Evolutionary conservation across 1,284 basidiomycete genomes (phyloP).

Genomic region (Bjerkandera adusta): DNA sequence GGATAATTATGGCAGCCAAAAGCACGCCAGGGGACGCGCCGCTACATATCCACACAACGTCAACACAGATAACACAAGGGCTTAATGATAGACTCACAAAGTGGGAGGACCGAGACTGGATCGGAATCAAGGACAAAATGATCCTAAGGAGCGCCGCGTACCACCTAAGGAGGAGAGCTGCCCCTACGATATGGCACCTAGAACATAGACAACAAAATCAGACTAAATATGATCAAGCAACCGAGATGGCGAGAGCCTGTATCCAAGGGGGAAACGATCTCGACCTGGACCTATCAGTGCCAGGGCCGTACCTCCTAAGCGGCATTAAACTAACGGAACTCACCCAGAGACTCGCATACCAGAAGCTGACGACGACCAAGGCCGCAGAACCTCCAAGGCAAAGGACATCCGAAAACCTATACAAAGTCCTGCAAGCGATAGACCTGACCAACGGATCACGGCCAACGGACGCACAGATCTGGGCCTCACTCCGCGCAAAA

Average conservation of each 20-base stretch:
- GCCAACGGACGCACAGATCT: constrained; percentile 6
- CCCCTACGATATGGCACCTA: constrained; percentile 18
- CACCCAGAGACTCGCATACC: constrained; percentile 26
- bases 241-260: background rate
- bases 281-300: no score
- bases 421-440: no score
- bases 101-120: constrained; percentile 15
- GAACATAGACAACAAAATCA: constrained; percentile 21
- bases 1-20: background rate
- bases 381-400: background rate
- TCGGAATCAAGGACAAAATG: constrained; percentile 5
- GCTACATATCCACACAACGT: constrained; percentile 9
- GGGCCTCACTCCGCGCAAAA: constrained; percentile 16
- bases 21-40: background rate
- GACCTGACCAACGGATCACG: background rate
- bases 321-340: constrained; percentile 22
- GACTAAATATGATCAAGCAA: constrained; percentile 19
- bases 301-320: background rate
- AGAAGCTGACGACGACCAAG: constrained; percentile 15
- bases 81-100: background rate
- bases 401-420: background rate
- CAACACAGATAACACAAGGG: constrained; percentile 6
- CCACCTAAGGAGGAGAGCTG: constrained; percentile 15
- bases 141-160: constrained; percentile 8
- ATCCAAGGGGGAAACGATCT: constrained; percentile 11